Base-by-base conservation (phyloP, 2,329 filamentous ascomycete species). In the Basipetospora chlamydospora region DNA sequence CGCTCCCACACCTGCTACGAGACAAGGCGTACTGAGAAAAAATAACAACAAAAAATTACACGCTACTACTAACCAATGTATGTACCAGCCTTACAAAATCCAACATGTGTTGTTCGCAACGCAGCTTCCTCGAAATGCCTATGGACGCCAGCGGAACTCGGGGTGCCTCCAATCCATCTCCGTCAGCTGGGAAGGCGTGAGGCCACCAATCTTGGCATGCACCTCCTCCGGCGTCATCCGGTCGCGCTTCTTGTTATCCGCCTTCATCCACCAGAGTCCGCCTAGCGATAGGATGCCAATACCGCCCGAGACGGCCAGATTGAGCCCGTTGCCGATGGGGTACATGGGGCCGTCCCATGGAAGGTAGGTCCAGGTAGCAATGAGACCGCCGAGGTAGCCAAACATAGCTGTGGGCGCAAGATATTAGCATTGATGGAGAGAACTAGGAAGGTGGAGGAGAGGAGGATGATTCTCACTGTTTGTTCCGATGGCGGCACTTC, bases 401-500 rank as follows among this genome's bases (percentile, higher is more conserved):
- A 37, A 26, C 36, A 45, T 29, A 29, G 34, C 36, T 26, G 28
- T 23, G 6, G 22, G 22, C 6, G 25, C 2, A 29, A 30, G 15
- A 22, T 22, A 23, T 26, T 10, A 30, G 28, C 12, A 38, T 28
- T 28, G 16, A 33, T 17, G 35, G 31, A 2, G 9, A 17, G 5
- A n/a, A n/a, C n/a, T n/a, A 29, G 21, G 23, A 23, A 28, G 33
- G 11, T 13, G 26, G 20, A 5, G 3, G 8, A 15, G 15, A 16
- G 12, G n/a, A 29, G 11, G 23, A 15, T 26, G 30, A 17, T 34
- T 15, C 31, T 22, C 29, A 39, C 37, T 70, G 28, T 64, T 66
- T 0, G 63, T 67, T 12, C 68, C 73, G 42, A 78, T 77, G 11
- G 72, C 72, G 4, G 67, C 64, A 2, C 67, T 68, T 16, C 73